Evolutionary conservation across 2,329 filamentous ascomycete genomes (phyloP), one percentile per base, ranked within the genome.

Genomic region (Aspergillus versicolor): DNA sequence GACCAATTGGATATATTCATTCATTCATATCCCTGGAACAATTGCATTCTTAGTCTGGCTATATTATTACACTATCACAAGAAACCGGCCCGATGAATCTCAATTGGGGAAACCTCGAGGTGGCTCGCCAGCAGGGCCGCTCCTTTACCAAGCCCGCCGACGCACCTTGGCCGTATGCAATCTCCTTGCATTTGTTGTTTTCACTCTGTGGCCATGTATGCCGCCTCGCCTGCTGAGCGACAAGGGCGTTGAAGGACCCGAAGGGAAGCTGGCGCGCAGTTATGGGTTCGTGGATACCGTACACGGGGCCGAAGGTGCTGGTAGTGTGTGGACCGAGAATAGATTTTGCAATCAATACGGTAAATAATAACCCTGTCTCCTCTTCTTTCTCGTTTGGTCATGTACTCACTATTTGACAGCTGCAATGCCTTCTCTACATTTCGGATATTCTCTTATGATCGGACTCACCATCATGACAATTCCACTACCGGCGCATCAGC

Each of bases 11-110:
- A 81, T 84, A 27, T 91, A 91, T 74, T 90, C 87, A 5, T 90
- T 90, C 73, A 89, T 91, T 66, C 88, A 91, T 71, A 91, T 91
- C 57, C 88, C 88, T 0, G 88, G 87, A 13, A 90, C 88, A 5
- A 90, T 91, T 62, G 79, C 87, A 44, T 91, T 90, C 67, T 77
- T 85, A 22, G 79, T 85, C 38, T 82, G 84, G 67, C 80, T 91
- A 4, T 91, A 85, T 75, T 89, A 88, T 75, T 82, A 88, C 68
- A 90, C 87, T 46, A 89, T 85, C 22, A 86, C 84, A 7, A 80
- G 81, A 51, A 83, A 83, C 68, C 77, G 81, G 32, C 69, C 74
- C 34, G 69, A 76, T 56, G 73, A 77, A 13, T 66, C 70, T 19
- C 75, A 76, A 34, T 59, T 67, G 5, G 75, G 73, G 43, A 77